Evolutionary conservation across 2,329 filamentous ascomycete genomes (phyloP).

Genomic region (Fusarium coicis): DNA sequence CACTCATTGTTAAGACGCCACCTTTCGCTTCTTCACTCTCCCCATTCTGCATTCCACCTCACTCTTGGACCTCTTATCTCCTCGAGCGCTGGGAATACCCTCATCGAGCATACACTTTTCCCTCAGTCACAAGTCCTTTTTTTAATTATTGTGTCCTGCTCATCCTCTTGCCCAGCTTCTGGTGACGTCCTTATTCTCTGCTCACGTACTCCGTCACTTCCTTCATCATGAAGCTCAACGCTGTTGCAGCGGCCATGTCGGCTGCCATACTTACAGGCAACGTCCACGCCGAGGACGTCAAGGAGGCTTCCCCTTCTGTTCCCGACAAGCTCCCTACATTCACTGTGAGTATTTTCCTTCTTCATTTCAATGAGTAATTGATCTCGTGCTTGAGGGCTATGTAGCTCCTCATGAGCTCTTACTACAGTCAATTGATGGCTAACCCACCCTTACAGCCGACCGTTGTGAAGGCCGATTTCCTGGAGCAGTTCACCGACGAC

Average conservation of each 20-base stretch:
- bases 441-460: constrained; percentile 74
- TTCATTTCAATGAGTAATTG: neutral
- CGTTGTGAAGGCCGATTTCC: constrained; percentile 88
- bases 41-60: constrained; percentile 43
- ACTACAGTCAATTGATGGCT: constrained; percentile 37
- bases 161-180: constrained; percentile 33
- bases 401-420: neutral
- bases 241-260: constrained; percentile 79
- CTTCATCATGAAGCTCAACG: constrained; percentile 83
- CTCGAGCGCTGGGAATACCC: constrained; percentile 46
- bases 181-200: constrained; percentile 31
- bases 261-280: constrained; percentile 77
- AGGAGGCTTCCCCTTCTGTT: constrained; percentile 60
- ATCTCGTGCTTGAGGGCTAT: neutral
- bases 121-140: constrained; percentile 7
- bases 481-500: constrained; percentile 98
- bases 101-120: constrained; percentile 6
- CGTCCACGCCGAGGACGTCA: constrained; percentile 73
- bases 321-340: constrained; percentile 79
- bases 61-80: constrained; percentile 43
- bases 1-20: constrained; percentile 44
- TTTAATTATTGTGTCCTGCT: constrained; percentile 12
- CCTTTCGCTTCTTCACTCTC: constrained; percentile 35
- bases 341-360: constrained; percentile 73
- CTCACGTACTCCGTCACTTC: constrained; percentile 59